Evolutionary conservation across 148 eudicot species (phyloP), one percentile per base, ranked within the genome.

Genomic region (Amaranthus hypochondriacus): DNA sequence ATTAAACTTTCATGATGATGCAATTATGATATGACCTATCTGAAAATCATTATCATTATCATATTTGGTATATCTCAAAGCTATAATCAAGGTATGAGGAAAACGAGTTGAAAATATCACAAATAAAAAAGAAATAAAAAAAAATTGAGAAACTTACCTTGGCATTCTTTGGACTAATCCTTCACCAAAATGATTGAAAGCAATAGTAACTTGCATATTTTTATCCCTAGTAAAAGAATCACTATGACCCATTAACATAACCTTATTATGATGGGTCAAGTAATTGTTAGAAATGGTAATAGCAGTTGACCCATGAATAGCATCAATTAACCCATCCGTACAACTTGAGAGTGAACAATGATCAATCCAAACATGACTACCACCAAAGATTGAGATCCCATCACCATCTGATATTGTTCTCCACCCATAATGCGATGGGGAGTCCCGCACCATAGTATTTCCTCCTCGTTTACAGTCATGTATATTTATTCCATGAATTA

Each of bases 121-220:
- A 28, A 28, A 28, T 28, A 28, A 28, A 28, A 28, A 28, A 28
- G 39, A 28, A 28, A 28, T 28, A 28, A 0, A 28, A 28, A 28
- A 28, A 28, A 28, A 28, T 28, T 28, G 39, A 43, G 28, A 28
- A 7, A 55, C 48, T 73, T 82, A 88, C 90, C 96, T 88, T 8
- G 96, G 96, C 90, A 90, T 90, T 73, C 96, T 84, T 28, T 90
- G 92, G 44, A 88, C 83, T 56, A 88, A 82, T 4, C 96, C 96
- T 78, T 90, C 96, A 39, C 92, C 96, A 81, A 90, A 90, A 74
- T 90, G 96, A 70, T 90, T 90, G 68, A 90, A 89, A 12, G 90
- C 92, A 55, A 89, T 83, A 39, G 92, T 86, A 14, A 89, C 92
- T 62, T 89, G 92, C 93, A 89, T 89, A 70, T 78, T 82, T 77